A percentile compares a stretch with the other conserved stretches of the same genome.
Conservation (phyloP, 176 grass and related monocot species). For the Dendrocalamus sinicus region DNA sequence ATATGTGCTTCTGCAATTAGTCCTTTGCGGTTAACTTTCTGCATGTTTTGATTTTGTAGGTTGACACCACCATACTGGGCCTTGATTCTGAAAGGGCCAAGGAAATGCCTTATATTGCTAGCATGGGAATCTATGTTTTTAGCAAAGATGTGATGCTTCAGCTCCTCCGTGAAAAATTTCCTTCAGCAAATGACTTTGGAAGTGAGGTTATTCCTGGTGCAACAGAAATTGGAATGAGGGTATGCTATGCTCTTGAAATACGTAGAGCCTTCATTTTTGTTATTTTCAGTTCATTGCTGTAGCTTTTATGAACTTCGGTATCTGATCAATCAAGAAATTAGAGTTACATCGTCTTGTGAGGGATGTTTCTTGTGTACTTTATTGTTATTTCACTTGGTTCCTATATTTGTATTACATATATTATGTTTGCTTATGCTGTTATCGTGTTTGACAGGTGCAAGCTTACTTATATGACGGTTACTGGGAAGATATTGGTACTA, state of each 20-base stretch:
- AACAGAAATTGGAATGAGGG: conserved; percentile 88
- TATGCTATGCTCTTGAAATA: conserved; percentile 44
- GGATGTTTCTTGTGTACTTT: neutral
- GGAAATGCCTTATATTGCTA: conserved; percentile 93
- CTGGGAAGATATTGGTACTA: conserved; percentile 98
- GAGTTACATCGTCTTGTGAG: neutral
- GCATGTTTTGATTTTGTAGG: conserved; percentile 52
- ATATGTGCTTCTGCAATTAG: conserved; percentile 25
- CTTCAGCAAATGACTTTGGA: conserved; percentile 89
- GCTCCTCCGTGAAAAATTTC: conserved; percentile 77
- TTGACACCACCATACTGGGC: conserved; percentile 91
- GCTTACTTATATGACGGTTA: conserved; percentile 95
- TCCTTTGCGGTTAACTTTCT: conserved; percentile 14
- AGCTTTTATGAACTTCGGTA: neutral
- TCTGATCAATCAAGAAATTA: conserved; percentile 4
- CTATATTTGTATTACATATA: neutral
- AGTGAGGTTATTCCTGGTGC: conserved; percentile 99
- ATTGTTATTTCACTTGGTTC: neutral
- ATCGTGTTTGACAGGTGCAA: conserved; percentile 73
- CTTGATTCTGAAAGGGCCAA: conserved; percentile 73
- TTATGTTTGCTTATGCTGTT: conserved; percentile 32
- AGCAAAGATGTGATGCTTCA: conserved; percentile 91
- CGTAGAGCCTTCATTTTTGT: neutral
- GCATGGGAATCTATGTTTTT: conserved; percentile 98
- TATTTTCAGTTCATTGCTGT: conserved; percentile 16